These are phyloP conservation scores for Elongisporangium undulatum DNA, from an alignment of 352 stramenopile genomes.

Conservation along the genomic window DNA sequence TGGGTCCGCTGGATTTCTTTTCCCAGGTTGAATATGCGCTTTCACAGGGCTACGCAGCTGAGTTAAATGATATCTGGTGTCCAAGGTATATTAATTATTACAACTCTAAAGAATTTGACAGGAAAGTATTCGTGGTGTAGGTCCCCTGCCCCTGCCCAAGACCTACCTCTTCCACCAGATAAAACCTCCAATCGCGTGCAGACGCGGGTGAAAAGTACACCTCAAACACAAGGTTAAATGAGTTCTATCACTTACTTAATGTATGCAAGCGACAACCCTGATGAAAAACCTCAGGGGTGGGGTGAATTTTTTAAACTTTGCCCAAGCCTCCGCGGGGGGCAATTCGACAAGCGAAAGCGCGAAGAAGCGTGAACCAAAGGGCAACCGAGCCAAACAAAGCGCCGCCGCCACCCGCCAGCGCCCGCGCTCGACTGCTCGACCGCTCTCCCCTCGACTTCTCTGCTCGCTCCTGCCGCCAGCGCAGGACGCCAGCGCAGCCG, in stretches of 20 bases:
- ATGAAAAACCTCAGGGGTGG: background rate
- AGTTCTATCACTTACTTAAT: background rate
- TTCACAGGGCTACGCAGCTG: conserved; percentile 3
- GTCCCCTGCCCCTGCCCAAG: conserved; percentile 42
- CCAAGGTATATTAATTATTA: background rate
- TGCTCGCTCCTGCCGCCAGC: background rate
- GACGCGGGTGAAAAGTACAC: conserved; percentile 3
- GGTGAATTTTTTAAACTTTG: background rate
- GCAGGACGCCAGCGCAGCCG: background rate
- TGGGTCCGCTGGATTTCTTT: conserved; percentile 2
- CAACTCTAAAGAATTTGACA: conserved; percentile 1
- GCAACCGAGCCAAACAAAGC: background rate
- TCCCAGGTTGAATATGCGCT: conserved; percentile 15
- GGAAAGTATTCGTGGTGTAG: conserved; percentile 6
- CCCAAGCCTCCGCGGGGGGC: background rate
- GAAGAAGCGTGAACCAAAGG: background rate
- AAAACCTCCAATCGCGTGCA: conserved; percentile 37
- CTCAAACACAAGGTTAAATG: conserved; percentile 9
- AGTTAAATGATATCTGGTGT: background rate
- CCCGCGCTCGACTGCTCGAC: background rate
- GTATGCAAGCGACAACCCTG: background rate
- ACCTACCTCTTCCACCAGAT: conserved; percentile 37
- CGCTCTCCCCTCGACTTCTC: background rate
- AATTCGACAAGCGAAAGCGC: background rate
- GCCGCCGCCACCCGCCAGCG: background rate